Evolutionary conservation across 495 filamentous ascomycete genomes (phyloP), one percentile per base, ranked within the genome.

Genomic region (Echria macrotheca): DNA sequence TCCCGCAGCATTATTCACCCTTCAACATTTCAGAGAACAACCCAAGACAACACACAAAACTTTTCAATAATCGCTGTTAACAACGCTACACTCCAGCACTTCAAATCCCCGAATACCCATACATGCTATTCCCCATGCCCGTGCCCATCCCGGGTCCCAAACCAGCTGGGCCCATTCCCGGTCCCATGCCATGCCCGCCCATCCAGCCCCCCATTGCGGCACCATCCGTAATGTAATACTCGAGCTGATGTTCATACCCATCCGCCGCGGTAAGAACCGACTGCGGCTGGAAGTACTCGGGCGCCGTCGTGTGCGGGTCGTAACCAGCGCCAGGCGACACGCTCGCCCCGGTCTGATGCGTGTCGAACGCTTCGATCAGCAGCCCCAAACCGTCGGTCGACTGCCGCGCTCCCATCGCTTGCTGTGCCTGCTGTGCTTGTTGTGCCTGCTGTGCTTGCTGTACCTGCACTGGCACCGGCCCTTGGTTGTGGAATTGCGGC

Each of bases 221-320:
- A 9, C 53, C 50, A 12, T 63, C 62, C 11, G 52, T 49, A 50
- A 67, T 63, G 43, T 63, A 61, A 21, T 59, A 60, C 24, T 55
- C 53, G 28, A 67, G 35, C 40, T 67, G 61, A 28, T 58, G 39
- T 52, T 65, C 61, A 28, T 65, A 67, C 15, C 64, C 64, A 31
- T 67, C 64, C 12, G 55, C 60, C 15, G 51, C 32, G 3, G 47
- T 43, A 44, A 60, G 43, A 39, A 37, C 45, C 32, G 42, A 31
- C 25, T 44, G 54, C 19, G 49, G 39, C n/a, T n/a, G n/a, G 23
- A 55, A 65, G 24, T 65, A 60, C 10, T 52, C 48, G 23, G 57
- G 60, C 6, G 47, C 41, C 14, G 53, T 21, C 11, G 35, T 25
- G 1, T 53, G 51, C 9, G 59, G 59, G 38, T 63, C 64, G 39